These are phyloP conservation scores for Leishmania gerbilli DNA, from an alignment of 208 protist genomes.

Conservation along the genomic window DNA sequence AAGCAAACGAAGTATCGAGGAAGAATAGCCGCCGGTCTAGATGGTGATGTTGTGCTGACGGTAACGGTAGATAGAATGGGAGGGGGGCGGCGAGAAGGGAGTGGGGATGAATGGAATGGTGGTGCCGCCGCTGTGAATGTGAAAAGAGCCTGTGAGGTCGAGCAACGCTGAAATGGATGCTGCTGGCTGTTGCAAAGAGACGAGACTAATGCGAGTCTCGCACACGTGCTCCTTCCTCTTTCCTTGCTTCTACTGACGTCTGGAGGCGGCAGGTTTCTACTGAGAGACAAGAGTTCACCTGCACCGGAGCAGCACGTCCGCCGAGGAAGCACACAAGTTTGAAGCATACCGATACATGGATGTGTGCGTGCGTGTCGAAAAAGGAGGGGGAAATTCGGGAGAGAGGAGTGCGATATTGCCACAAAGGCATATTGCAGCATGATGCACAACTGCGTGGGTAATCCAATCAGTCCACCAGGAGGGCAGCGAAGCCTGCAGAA, in stretches of 20 bases:
- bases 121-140: background rate
- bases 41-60: background rate
- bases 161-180: background rate
- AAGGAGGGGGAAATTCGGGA: background rate
- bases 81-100: too few relatives aligned
- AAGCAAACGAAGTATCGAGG: background rate
- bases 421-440: background rate
- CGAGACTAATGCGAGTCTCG: background rate
- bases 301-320: background rate
- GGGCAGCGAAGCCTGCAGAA: too few relatives aligned
- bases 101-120: background rate
- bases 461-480: background rate
- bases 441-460: background rate
- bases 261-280: background rate
- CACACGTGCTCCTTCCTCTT: background rate
- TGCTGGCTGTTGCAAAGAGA: background rate
- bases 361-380: background rate
- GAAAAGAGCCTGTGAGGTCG: background rate
- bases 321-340: background rate
- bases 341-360: background rate
- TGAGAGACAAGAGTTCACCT: background rate
- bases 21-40: background rate
- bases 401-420: background rate
- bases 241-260: background rate
- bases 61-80: background rate